These are phyloP conservation scores for Talaromyces pinophilus DNA, from an alignment of 2,329 filamentous ascomycete genomes.

Conservation along the genomic window DNA sequence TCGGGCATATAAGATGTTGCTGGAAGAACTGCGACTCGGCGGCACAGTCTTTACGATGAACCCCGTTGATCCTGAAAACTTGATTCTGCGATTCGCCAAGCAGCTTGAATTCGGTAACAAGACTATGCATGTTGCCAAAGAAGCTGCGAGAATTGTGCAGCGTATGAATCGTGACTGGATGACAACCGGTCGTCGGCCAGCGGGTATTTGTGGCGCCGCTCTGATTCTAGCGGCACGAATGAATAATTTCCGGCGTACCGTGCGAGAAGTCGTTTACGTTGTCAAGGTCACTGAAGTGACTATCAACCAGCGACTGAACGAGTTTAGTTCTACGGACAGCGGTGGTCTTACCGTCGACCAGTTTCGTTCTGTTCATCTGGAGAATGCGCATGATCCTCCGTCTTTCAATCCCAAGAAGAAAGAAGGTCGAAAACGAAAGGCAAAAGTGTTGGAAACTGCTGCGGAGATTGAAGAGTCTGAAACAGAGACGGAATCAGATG, in stretches of 20 bases:
- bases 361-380: constrained; percentile 61
- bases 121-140: constrained; percentile 80
- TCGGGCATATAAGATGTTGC: constrained; percentile 81
- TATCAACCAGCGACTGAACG: constrained; percentile 84
- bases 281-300: constrained; percentile 95
- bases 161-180: constrained; percentile 99
- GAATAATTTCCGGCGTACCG: constrained; percentile 94
- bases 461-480: constrained; percentile 51
- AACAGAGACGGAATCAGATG: constrained; percentile 33
- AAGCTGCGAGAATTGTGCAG: constrained; percentile 82
- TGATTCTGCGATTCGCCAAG: constrained; percentile 87
- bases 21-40: constrained; percentile 58
- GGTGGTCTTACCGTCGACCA: constrained; percentile 84
- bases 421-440: constrained; percentile 49
- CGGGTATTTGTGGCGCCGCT: constrained; percentile 90
- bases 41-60: constrained; percentile 68
- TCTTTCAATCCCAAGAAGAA: constrained; percentile 66
- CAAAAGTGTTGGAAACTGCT: constrained; percentile 35
- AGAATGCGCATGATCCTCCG: constrained; percentile 77
- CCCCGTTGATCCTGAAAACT: constrained; percentile 79
- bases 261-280: constrained; percentile 94
- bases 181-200: constrained; percentile 87
- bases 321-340: constrained; percentile 85
- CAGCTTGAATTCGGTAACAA: constrained; percentile 87
- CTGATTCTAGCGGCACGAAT: constrained; percentile 93